Percentiles rank a stretch among this genome's conserved stretches.
Evolutionary conservation across 2,329 filamentous ascomycete species (phyloP).

Genomic region (Beauveria bassiana): DNA sequence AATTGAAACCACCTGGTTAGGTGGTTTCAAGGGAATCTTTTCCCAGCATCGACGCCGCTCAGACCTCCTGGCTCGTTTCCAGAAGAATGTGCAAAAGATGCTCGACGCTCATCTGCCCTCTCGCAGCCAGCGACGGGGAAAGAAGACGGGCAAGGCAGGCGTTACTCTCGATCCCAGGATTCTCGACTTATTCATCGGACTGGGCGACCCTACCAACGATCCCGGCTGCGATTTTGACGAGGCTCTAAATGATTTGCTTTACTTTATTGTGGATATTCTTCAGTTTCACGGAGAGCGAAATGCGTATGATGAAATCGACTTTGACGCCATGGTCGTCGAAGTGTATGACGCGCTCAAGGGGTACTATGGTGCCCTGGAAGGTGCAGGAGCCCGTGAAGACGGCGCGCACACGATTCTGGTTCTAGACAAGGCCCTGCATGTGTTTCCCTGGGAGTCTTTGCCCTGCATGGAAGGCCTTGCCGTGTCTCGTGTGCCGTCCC

Average conservation of each 20-base stretch:
- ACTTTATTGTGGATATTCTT: conserved; percentile 92
- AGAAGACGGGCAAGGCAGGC: conserved; percentile 37
- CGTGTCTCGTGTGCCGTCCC: conserved; percentile 80
- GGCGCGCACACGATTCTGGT: conserved; percentile 74
- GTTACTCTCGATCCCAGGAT: conserved; percentile 54
- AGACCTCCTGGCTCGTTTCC: conserved; percentile 65
- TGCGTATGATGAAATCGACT: conserved; percentile 96
- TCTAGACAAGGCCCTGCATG: conserved; percentile 82
- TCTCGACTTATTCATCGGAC: conserved; percentile 78
- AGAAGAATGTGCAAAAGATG: conserved; percentile 67
- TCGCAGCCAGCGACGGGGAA: conserved; percentile 52
- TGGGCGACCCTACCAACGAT: conserved; percentile 63
- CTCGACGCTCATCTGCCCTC: conserved; percentile 83
- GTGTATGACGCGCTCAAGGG: conserved; percentile 74
- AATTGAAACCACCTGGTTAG: conserved; percentile 89
- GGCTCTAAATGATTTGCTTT: conserved; percentile 81
- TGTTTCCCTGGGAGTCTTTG: conserved; percentile 93
- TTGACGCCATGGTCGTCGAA: conserved; percentile 84
- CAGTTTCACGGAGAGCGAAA: conserved; percentile 96
- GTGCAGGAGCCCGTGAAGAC: conserved; percentile 31
- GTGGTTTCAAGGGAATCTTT: conserved; percentile 92
- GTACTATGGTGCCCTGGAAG: conserved; percentile 55
- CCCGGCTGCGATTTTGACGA: conserved; percentile 74
- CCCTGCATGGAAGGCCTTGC: conserved; percentile 74
- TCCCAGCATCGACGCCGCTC: conserved; percentile 60